Evolutionary conservation across 2,329 filamentous ascomycete genomes (phyloP), one percentile per base, ranked within the genome.

Genomic region (Pleurostoma richardsiae): DNA sequence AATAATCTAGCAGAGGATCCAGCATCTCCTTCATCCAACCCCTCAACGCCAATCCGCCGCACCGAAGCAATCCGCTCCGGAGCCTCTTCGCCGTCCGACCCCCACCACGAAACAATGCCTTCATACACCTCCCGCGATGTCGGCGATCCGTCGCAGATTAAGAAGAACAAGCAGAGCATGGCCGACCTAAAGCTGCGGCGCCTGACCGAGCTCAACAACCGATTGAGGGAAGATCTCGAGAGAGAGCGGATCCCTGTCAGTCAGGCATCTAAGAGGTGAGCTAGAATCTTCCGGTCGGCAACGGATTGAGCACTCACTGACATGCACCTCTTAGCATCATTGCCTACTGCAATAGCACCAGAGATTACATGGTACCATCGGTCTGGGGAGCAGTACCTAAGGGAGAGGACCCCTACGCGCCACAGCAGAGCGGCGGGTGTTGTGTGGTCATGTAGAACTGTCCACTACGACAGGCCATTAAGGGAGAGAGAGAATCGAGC

Each of bases 161-260:
- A 81, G 79, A 95, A 91, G 76, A 97, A 95, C 77, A 96, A 96
- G 79, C 94, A 97, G 75, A 96, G 90, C 67, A 97, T 99, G 89
- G 92, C 92, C 59, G 94, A 99, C 69, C 82, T 99, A 55, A 99
- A 99, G 80, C 83, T 97, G 62, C 86, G 94, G 62, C 87, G 94
- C 55, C 79, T 99, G 70, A 97, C 91, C 52, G 94, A 99, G 75
- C 82, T 99, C 62, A 99, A 97, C 79, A 90, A 90, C 70, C 86
- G 94, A 59, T 75, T 99, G 68, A 88, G 91, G 62, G 94, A 99
- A 72, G 94, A 99, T 68, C 78, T 99, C 54, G 94, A 97, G 61
- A 83, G 94, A 66, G 90, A 95, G 66, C 82, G 94, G 60, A 96
- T 97, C 64, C 94, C 92, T 56, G 90, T 97, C 52, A 96, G 90